Evolutionary conservation across 2,329 filamentous ascomycete species (phyloP).

Genomic region (Calonectria fujianensis): DNA sequence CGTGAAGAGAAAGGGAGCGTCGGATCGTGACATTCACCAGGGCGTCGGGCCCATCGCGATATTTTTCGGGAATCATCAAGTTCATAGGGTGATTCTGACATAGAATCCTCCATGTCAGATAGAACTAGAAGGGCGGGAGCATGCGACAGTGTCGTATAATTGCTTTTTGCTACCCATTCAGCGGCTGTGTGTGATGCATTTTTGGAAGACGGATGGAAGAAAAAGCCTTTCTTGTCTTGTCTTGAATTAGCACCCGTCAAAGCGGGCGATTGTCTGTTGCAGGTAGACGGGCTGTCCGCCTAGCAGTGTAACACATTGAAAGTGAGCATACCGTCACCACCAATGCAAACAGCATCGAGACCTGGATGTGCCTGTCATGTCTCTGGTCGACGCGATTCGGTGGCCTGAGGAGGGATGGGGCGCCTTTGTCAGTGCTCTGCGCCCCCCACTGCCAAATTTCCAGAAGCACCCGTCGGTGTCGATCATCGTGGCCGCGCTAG

Average conservation of each 20-base stretch:
- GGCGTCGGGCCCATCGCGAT: neutral
- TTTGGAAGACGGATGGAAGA: slow-evolving; percentile 10
- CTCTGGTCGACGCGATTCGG: slow-evolving; percentile 10
- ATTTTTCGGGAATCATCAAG: slow-evolving; percentile 16
- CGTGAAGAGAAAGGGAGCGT: neutral
- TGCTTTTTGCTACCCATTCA: slow-evolving; percentile 6
- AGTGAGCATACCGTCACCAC: slow-evolving; percentile 3
- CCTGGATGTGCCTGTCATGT: slow-evolving; percentile 20
- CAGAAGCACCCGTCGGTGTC: slow-evolving; percentile 20
- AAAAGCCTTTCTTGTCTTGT: slow-evolving; percentile 10
- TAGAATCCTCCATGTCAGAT: slow-evolving; percentile 10
- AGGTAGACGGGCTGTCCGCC: slow-evolving; percentile 9
- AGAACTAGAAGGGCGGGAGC: neutral
- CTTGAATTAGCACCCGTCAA: slow-evolving; percentile 20
- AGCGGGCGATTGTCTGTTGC: slow-evolving; percentile 24
- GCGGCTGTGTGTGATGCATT: slow-evolving; percentile 3
- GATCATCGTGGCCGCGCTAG: slow-evolving; percentile 20
- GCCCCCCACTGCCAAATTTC: slow-evolving; percentile 24
- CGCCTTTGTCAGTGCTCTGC: slow-evolving; percentile 13
- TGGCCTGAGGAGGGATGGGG: neutral
- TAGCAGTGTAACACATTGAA: slow-evolving; percentile 17
- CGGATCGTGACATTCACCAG: neutral
- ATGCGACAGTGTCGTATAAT: neutral
- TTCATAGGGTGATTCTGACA: slow-evolving; percentile 6
- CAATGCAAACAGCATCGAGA: slow-evolving; percentile 16